Percentiles rank a stretch among this genome's conserved stretches.
Evolutionary conservation across 352 stramenopile genomes (phyloP).

Genomic region (Phytophthora constricta): DNA sequence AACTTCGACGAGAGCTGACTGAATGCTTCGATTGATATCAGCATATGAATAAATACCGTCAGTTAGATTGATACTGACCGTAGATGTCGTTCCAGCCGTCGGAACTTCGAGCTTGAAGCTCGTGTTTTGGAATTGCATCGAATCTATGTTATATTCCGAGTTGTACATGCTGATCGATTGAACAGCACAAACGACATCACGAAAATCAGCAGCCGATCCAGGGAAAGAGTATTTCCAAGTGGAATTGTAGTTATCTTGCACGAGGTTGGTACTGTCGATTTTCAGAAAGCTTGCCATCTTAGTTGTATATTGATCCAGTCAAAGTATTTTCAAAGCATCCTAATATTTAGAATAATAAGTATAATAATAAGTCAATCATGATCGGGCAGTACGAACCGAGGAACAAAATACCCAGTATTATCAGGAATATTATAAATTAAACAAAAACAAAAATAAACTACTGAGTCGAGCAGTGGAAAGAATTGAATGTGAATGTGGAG

Average conservation of each 20-base stretch:
- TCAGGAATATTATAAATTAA: too few species aligned
- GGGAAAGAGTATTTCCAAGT: conserved; percentile 13
- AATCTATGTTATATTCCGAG: conserved; percentile 34
- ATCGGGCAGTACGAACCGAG: too few species aligned
- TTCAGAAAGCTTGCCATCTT: not conserved
- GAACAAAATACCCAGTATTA: too few species aligned
- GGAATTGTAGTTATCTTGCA: conserved; percentile 35
- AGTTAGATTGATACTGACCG: conserved; percentile 18
- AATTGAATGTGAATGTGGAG: too few species aligned
- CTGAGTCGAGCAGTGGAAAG: too few species aligned
- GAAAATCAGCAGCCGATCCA: conserved; percentile 22
- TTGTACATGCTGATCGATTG: conserved; percentile 31
- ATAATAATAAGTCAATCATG: too few species aligned
- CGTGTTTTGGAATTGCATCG: conserved; percentile 18
- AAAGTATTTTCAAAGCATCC: too few species aligned
- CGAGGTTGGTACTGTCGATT: conserved; percentile 19
- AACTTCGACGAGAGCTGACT: conserved; percentile 12
- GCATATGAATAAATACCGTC: conserved; percentile 30
- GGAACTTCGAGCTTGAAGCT: conserved; percentile 26
- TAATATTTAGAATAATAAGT: too few species aligned
- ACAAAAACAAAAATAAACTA: too few species aligned
- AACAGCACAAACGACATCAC: conserved; percentile 23
- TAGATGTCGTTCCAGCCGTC: conserved; percentile 17
- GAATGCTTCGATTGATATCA: conserved; percentile 32
- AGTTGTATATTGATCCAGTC: not conserved